Evolutionary conservation across 805 yeast species (phyloP).

Genomic region (Candida orba): DNA sequence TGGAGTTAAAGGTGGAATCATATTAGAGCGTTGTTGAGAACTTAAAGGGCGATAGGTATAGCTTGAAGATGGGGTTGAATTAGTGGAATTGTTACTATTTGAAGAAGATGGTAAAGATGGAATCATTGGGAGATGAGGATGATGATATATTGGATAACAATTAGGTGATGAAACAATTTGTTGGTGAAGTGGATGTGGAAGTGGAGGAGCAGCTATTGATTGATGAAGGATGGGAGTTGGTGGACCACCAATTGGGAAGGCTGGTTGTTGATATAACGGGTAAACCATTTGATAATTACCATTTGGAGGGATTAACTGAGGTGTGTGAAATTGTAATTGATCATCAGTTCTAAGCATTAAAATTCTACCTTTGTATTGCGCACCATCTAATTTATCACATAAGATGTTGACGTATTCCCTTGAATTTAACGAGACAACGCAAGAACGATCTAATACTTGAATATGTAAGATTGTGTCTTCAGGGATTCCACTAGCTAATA

Average conservation of each 20-base stretch:
- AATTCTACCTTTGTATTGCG: slow-evolving; percentile 11
- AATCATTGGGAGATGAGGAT: neutral
- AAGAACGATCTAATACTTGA: slow-evolving; percentile 10
- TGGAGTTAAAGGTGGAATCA: too few relatives aligned
- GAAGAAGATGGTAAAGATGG: neutral
- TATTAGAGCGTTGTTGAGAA: too few relatives aligned
- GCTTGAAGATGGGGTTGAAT: neutral
- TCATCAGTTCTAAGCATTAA: slow-evolving; percentile 8
- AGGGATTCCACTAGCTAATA: slow-evolving; percentile 12
- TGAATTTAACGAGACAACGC: slow-evolving; percentile 11
- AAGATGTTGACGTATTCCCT: slow-evolving; percentile 6
- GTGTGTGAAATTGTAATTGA: neutral
- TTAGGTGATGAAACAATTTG: too few relatives aligned
- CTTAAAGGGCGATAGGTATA: too few relatives aligned
- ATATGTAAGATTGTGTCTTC: slow-evolving; percentile 18
- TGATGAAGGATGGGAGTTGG: too few relatives aligned
- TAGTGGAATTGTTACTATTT: neutral
- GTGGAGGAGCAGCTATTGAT: too few relatives aligned
- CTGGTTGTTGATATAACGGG: neutral
- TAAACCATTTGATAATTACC: neutral
- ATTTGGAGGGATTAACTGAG: neutral
- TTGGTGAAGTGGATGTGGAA: too few relatives aligned
- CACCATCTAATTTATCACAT: slow-evolving; percentile 13
- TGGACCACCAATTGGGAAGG: neutral
- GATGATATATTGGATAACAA: neutral